Evolutionary conservation across 306 rosid genomes (phyloP).

Genomic region (Vachellia collinsii): DNA sequence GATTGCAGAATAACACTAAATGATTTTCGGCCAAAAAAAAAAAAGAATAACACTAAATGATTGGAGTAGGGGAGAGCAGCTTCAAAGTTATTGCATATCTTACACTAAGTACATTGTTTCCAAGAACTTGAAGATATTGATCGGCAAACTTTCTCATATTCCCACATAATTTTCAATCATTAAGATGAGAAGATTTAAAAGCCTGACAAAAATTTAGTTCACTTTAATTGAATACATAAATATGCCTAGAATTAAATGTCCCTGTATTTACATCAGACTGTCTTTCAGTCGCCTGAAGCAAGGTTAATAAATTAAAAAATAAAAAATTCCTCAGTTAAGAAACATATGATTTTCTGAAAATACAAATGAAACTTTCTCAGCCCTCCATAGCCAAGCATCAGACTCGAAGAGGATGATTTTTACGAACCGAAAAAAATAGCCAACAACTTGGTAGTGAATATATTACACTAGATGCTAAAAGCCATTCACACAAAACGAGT

Average conservation of each 20-base stretch:
- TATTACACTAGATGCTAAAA: background rate
- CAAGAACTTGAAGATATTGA: background rate
- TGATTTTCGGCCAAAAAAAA: no score
- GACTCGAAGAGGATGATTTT: conserved; percentile 4
- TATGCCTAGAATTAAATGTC: background rate
- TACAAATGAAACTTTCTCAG: conserved; percentile 4
- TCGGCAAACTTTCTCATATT: background rate
- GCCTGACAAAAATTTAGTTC: background rate
- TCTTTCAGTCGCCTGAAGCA: conserved; percentile 6
- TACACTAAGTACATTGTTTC: background rate
- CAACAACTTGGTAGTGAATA: background rate
- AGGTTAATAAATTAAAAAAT: background rate
- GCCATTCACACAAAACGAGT: conserved; percentile 2
- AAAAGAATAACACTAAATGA: background rate
- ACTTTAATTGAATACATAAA: conserved; percentile 5
- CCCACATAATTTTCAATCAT: background rate
- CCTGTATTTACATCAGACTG: background rate
- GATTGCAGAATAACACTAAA: background rate
- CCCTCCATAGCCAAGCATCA: conserved; percentile 13
- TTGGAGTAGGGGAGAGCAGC: background rate
- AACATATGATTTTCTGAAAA: background rate
- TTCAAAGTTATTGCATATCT: background rate
- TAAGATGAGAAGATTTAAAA: background rate
- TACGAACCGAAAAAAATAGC: background rate
- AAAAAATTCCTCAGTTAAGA: conserved; percentile 12